phyloP scores from a whole-genome alignment of 495 filamentous ascomycete genomes.

The Xylaria castorea region DNA sequence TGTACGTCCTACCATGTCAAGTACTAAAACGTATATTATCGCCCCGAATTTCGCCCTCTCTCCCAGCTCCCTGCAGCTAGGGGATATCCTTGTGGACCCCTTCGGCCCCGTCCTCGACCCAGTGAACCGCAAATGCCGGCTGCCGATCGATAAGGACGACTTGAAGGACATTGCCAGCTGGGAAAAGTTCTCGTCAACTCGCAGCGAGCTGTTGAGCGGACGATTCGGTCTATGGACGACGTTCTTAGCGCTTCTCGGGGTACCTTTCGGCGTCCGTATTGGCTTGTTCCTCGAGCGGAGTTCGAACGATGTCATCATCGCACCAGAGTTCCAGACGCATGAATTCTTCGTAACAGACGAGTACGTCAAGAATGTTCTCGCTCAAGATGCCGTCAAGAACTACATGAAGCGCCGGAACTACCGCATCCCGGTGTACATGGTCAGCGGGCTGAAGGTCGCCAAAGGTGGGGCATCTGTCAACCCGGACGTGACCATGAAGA shows the following conservation, averaged over 20 bases:
- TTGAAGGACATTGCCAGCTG: neutral
- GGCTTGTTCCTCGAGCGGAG: neutral
- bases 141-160: neutral
- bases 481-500: neutral
- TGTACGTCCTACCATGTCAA: neutral
- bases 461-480: neutral
- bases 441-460: neutral
- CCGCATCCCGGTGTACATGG: neutral
- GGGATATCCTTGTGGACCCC: neutral
- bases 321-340: neutral
- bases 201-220: neutral
- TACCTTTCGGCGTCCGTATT: neutral
- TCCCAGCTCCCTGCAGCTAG: neutral
- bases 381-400: neutral
- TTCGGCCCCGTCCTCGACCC: neutral
- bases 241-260: neutral
- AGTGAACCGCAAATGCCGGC: neutral
- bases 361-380: neutral
- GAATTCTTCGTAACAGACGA: neutral
- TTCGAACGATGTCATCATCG: neutral
- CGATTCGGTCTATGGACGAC: neutral
- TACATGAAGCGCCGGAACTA: neutral
- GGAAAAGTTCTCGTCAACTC: neutral
- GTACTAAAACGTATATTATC: neutral
- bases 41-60: slow-evolving; percentile 1